Evolutionary conservation across 2,329 filamentous ascomycete genomes (phyloP).

Genomic region (Clonostachys sp.): DNA sequence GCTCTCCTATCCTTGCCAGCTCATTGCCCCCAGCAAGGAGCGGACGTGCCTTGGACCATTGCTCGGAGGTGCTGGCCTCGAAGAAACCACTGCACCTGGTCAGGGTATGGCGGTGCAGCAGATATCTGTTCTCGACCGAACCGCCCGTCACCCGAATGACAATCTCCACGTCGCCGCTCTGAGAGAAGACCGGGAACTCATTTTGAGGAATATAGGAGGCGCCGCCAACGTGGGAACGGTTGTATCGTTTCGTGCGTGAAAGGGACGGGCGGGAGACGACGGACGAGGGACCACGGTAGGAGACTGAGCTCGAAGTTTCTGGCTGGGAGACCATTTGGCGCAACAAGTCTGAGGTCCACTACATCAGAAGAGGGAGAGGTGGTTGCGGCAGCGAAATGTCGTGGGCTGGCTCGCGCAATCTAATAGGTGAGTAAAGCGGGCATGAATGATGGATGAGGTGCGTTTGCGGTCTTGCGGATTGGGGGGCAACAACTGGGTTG

Average conservation of each 20-base stretch:
- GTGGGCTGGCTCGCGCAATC: not conserved
- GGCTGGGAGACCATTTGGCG: conserved; percentile 7
- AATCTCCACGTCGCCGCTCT: conserved; percentile 92
- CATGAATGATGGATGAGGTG: too few relatives aligned
- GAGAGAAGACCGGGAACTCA: conserved; percentile 87
- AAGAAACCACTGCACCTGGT: conserved; percentile 93
- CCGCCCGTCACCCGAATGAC: conserved; percentile 56
- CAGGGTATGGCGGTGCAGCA: conserved; percentile 82
- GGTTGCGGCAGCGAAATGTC: not conserved
- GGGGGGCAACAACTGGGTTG: too few relatives aligned
- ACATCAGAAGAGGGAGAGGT: not conserved
- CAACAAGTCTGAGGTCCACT: not conserved
- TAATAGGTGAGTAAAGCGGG: too few relatives aligned
- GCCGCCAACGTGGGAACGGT: conserved; percentile 76
- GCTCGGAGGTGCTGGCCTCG: conserved; percentile 75
- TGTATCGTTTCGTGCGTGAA: conserved; percentile 64
- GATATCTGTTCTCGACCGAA: conserved; percentile 66
- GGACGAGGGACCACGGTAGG: conserved; percentile 27
- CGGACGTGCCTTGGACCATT: conserved; percentile 51
- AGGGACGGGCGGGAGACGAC: conserved; percentile 59
- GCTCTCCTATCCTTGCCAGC: conserved; percentile 49
- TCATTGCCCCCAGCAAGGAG: conserved; percentile 29
- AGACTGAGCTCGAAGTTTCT: conserved; percentile 28
- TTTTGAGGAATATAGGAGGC: conserved; percentile 69
- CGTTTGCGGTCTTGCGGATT: too few relatives aligned